phyloP scores from a whole-genome alignment of 345 rosid genomes.

The Geranium rotundifolium region DNA sequence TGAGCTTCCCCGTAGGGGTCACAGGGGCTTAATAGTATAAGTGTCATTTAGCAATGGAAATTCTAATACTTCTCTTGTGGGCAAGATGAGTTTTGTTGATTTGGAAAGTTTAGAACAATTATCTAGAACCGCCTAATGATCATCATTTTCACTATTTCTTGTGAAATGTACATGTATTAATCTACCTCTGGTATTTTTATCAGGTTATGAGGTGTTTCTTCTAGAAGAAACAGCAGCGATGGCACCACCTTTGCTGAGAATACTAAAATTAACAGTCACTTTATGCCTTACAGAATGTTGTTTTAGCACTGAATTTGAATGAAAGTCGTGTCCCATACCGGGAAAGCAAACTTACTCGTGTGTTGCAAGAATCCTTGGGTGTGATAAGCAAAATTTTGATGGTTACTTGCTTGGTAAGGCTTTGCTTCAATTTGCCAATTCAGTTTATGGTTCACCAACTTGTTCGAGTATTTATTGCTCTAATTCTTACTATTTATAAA shows the following conservation, averaged over 20 bases:
- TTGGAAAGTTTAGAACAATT: slow-evolving; percentile 38
- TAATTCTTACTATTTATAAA: slow-evolving; percentile 5
- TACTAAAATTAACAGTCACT: slow-evolving; percentile 46
- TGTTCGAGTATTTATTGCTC: slow-evolving; percentile 4
- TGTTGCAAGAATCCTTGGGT: slow-evolving; percentile 62
- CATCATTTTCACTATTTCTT: not conserved
- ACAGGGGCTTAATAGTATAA: slow-evolving; percentile 49
- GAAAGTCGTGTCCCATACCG: slow-evolving; percentile 63
- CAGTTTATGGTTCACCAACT: not conserved
- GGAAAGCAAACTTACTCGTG: slow-evolving; percentile 60
- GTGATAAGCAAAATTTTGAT: slow-evolving; percentile 36
- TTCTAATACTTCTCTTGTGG: slow-evolving; percentile 11
- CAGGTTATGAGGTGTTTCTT: slow-evolving; percentile 70
- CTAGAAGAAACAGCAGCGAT: slow-evolving; percentile 32
- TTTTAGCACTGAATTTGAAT: slow-evolving; percentile 49
- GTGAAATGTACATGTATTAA: not conserved
- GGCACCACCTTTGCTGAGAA: slow-evolving; percentile 30
- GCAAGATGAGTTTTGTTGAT: slow-evolving; percentile 68
- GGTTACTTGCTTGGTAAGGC: slow-evolving; percentile 59
- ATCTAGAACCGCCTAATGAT: not conserved
- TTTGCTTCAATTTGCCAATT: not conserved
- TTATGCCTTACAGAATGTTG: slow-evolving; percentile 58
- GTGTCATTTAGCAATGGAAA: slow-evolving; percentile 13
- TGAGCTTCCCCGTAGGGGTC: slow-evolving; percentile 29
- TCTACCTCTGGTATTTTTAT: slow-evolving; percentile 1